Conservation (phyloP, 495 filamentous ascomycete species). For the Cercophora sp. region DNA sequence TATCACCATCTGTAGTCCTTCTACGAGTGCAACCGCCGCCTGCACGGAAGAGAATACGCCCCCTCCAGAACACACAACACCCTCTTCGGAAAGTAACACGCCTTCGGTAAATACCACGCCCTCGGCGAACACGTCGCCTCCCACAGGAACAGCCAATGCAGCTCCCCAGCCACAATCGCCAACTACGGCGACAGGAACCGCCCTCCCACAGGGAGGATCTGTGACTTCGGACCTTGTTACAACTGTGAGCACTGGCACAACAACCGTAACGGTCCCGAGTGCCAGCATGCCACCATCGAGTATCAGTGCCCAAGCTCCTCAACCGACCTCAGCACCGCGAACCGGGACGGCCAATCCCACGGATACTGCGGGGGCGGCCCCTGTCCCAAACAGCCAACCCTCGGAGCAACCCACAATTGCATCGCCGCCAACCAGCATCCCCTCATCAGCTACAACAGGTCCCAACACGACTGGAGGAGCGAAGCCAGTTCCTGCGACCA, state of each 20-base stretch:
- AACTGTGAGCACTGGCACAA: too few species aligned
- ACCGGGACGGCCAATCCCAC: too few species aligned
- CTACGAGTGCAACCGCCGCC: constrained; percentile 8
- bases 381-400: neutral
- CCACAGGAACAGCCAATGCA: neutral
- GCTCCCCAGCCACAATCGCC: neutral
- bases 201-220: too few species aligned
- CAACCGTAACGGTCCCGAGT: too few species aligned
- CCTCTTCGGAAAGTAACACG: too few species aligned
- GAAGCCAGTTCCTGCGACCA: neutral
- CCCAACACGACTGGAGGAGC: neutral
- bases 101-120: too few species aligned
- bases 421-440: neutral
- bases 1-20: constrained; percentile 15
- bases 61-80: neutral
- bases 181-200: neutral
- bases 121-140: too few species aligned
- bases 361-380: too few species aligned
- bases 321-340: too few species aligned
- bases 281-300: too few species aligned
- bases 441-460: neutral
- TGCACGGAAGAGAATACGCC: neutral
- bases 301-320: too few species aligned
- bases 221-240: too few species aligned
- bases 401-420: neutral